Conservation (phyloP, 2,329 filamentous ascomycete species). For the Mycosphaerella sp. region DNA sequence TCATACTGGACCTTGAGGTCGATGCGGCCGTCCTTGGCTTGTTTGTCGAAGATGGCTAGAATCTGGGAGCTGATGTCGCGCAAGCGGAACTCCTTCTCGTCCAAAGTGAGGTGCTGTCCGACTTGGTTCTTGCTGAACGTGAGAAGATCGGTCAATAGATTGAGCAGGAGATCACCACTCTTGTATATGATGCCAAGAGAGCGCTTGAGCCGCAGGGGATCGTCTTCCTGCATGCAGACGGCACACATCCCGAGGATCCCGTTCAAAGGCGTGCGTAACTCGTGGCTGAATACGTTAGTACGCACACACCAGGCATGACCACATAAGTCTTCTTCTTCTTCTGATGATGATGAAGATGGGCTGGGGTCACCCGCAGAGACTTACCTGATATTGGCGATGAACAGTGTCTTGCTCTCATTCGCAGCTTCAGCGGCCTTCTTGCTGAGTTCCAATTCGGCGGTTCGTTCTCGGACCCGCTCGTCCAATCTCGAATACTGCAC, state of each 20-base stretch:
- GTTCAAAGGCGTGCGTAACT: constrained; percentile 91
- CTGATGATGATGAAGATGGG: too few species aligned
- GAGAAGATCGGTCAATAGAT: constrained; percentile 79
- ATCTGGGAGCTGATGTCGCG: constrained; percentile 80
- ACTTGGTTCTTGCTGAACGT: constrained; percentile 96
- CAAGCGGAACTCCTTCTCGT: constrained; percentile 77
- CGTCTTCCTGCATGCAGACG: constrained; percentile 86
- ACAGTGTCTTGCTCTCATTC: constrained; percentile 94
- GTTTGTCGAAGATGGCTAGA: constrained; percentile 80
- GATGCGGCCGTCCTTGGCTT: constrained; percentile 73
- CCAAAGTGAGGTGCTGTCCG: constrained; percentile 71
- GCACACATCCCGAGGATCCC: constrained; percentile 93
- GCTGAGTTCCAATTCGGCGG: constrained; percentile 75
- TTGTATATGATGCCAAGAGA: constrained; percentile 85
- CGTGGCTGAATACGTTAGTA: constrained; percentile 38
- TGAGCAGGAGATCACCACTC: constrained; percentile 74
- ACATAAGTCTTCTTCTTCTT: too few species aligned
- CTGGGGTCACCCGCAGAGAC: too few species aligned
- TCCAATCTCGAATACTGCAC: constrained; percentile 82
- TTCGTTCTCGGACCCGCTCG: constrained; percentile 75
- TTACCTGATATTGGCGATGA: constrained; percentile 81
- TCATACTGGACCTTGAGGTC: constrained; percentile 66
- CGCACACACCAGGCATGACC: too few species aligned
- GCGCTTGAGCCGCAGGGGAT: constrained; percentile 68
- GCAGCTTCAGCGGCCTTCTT: constrained; percentile 92